A percentile compares a stretch with the other conserved stretches of the same genome.
Conservation (phyloP, 1,284 basidiomycete genomes). For the Naganishia albida region DNA sequence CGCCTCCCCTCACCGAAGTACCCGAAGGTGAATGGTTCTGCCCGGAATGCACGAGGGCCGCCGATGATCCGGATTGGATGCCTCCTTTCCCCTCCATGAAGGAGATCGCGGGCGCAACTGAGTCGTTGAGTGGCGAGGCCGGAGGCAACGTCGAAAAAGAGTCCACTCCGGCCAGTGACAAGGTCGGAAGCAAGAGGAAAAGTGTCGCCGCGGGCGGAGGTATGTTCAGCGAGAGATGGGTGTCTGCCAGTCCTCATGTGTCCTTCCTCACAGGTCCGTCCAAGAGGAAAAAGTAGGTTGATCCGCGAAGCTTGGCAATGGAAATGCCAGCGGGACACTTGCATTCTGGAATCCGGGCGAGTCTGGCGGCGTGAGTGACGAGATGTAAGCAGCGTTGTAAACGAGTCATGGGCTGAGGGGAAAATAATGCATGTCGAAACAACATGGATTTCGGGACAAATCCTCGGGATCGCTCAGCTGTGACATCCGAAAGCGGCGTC, state of each 20-base stretch:
- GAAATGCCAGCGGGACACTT: no score
- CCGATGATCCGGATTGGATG: conserved; percentile 28
- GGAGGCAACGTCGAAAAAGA: not conserved
- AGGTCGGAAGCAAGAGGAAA: conserved; percentile 19
- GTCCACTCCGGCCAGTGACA: conserved; percentile 7
- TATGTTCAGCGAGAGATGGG: not conserved
- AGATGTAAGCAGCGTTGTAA: no score
- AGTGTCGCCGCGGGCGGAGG: conserved; percentile 2
- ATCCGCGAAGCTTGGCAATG: no score
- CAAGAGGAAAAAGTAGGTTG: conserved; percentile 25
- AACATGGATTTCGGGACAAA: no score
- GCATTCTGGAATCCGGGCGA: no score
- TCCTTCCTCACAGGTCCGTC: conserved; percentile 1
- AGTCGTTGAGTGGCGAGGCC: not conserved
- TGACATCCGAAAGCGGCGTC: no score
- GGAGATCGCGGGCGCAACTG: conserved; percentile 12
- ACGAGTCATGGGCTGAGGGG: no score
- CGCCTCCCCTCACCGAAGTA: conserved; percentile 70
- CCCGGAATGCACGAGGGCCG: conserved; percentile 60
- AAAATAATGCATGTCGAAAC: no score
- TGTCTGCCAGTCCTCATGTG: not conserved
- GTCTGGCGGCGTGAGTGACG: no score
- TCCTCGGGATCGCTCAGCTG: no score
- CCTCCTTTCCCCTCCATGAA: conserved; percentile 13
- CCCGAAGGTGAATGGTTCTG: conserved; percentile 95